Evolutionary conservation across 495 filamentous ascomycete genomes (phyloP).

Genomic region (Neurospora sp.): DNA sequence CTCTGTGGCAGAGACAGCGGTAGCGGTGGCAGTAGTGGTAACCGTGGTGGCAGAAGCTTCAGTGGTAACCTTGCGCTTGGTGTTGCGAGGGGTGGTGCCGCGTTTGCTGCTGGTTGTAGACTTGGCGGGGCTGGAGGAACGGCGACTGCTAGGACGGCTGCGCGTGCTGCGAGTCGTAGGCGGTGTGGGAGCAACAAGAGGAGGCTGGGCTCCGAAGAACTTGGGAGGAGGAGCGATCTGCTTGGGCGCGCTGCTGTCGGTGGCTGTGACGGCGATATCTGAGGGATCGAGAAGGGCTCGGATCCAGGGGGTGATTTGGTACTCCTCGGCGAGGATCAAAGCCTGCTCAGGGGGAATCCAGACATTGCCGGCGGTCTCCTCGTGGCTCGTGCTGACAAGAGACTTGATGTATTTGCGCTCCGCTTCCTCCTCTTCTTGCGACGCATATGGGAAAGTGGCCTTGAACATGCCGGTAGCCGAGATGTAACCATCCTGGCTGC

Average conservation of each 20-base stretch:
- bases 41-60: conserved; percentile 19
- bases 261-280: conserved; percentile 41
- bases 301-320: conserved; percentile 75
- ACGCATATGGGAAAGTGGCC: conserved; percentile 91
- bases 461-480: conserved; percentile 99
- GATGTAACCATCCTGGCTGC: conserved; percentile 87
- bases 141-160: conserved; percentile 41
- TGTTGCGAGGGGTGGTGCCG: conserved; percentile 44
- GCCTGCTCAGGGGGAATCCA: conserved; percentile 87
- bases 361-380: conserved; percentile 93
- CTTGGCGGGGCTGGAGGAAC: conserved; percentile 46
- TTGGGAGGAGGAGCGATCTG: conserved; percentile 62
- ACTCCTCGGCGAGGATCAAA: conserved; percentile 73
- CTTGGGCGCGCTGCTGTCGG: conserved; percentile 44
- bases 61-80: conserved; percentile 55
- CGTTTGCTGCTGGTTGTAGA: conserved; percentile 37
- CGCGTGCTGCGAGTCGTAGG: conserved; percentile 35
- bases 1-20: conserved; percentile 8
- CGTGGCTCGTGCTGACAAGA: conserved; percentile 64
- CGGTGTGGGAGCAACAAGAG: conserved; percentile 35
- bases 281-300: conserved; percentile 75
- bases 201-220: conserved; percentile 33
- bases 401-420: conserved; percentile 83
- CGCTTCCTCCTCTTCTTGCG: conserved; percentile 67
- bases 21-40: background rate